Conservation (phyloP, 2,329 filamentous ascomycete species). For the Diaporthe velutina region DNA sequence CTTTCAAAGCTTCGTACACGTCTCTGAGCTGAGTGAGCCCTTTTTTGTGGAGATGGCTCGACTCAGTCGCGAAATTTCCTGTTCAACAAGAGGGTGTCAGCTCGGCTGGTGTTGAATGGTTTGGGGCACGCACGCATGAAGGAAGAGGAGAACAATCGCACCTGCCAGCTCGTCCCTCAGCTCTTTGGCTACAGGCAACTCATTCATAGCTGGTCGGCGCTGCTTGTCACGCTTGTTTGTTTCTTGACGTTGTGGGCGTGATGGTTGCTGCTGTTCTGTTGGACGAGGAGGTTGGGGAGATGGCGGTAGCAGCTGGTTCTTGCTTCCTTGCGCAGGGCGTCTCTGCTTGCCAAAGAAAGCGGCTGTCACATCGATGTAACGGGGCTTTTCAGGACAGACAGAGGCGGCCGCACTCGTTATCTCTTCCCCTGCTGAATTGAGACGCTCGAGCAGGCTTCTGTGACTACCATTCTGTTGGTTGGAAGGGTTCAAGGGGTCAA, state of each 20-base stretch:
- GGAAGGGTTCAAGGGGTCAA: background rate
- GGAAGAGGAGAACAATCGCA: background rate
- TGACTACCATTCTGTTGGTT: background rate
- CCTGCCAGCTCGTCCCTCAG: constrained; percentile 14
- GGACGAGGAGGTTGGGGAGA: background rate
- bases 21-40: constrained; percentile 8
- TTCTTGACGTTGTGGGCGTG: background rate
- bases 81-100: background rate
- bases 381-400: background rate
- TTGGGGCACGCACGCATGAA: background rate
- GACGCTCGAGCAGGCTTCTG: constrained; percentile 21
- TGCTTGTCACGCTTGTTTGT: background rate
- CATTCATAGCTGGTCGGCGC: background rate
- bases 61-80: constrained; percentile 24
- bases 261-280: constrained; percentile 1
- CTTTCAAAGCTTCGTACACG: constrained; percentile 12
- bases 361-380: constrained; percentile 22
- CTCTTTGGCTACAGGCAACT: constrained; percentile 21
- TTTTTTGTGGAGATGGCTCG: constrained; percentile 28
- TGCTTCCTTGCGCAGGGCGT: background rate
- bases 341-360: constrained; percentile 36
- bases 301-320: background rate
- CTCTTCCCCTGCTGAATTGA: background rate
- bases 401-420: too few relatives aligned
- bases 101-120: background rate